phyloP scores from a whole-genome alignment of 1,284 basidiomycete species.

The Pulveroboletus sp. region DNA sequence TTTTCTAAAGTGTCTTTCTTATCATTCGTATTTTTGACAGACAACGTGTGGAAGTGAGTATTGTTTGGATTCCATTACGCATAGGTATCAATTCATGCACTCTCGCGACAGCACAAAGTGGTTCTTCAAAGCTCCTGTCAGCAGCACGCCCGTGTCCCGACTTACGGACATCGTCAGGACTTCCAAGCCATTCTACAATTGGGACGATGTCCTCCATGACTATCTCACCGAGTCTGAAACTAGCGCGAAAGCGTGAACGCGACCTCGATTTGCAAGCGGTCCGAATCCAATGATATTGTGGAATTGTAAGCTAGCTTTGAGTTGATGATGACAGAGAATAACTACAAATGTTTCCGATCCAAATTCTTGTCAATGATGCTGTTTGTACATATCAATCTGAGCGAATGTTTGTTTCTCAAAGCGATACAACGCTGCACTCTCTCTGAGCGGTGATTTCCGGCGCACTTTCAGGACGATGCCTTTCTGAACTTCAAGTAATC shows the following conservation, averaged over 20 bases:
- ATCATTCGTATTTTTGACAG: neutral
- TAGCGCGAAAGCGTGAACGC: neutral
- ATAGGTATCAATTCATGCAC: neutral
- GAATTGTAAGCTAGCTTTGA: neutral
- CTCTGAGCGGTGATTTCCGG: too few species aligned
- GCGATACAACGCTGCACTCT: too few species aligned
- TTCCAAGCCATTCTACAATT: neutral
- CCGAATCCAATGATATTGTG: neutral
- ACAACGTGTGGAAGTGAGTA: constrained; percentile 2
- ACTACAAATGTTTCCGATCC: neutral
- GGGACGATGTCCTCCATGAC: neutral
- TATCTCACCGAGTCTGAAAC: neutral
- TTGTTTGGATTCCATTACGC: neutral
- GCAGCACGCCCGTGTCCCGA: neutral
- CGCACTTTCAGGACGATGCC: too few species aligned
- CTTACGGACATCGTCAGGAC: neutral
- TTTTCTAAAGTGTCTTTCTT: neutral
- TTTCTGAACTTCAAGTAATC: too few species aligned
- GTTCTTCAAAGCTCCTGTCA: neutral
- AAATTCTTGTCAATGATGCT: neutral
- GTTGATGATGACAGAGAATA: neutral
- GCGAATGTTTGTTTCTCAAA: too few species aligned
- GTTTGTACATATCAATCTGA: neutral
- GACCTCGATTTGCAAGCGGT: neutral
- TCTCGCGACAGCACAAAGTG: neutral